Base-by-base conservation (phyloP, 805 yeast species). In the Nadsonia fulvescens region DNA sequence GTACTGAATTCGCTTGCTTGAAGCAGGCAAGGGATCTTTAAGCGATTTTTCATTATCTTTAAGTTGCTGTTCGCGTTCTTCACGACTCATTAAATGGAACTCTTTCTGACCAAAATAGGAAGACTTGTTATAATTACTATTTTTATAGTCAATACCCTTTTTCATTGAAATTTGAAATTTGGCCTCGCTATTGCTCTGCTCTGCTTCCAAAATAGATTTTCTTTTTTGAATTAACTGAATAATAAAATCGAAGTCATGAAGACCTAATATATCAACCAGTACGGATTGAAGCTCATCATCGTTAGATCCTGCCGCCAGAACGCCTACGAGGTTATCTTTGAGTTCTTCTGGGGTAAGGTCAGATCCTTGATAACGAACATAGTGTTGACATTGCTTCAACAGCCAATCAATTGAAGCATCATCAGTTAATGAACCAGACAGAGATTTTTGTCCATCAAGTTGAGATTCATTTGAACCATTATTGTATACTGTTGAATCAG, bases 201-300 rank as follows among this genome's bases (percentile, higher is more conserved):
- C 42, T 0, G 39, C 39, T 37, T 58, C 15, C 16, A 28, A 20
- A 17, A 32, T 15, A 38, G 28, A 18, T 13, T 24, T 5, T 26
- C 32, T 19, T 36, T 33, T 19, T 64, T 61, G 62, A 4, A 79
- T 46, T 8, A 81, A 49, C 23, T 58, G 62, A 1, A 81, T 61
- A 6, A 83, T 76, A 25, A 83, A 49, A 28, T 81, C 94, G 33
- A 89, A 62, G 42, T 79, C 76, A 14, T 81, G 93, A 38, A 70
- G 75, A 0, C 98, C 98, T 1, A 89, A 47, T 5, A 78, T 56
- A 44, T 82, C 94, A 32, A 79, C 69, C 21, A 89, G 50, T 5
- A 66, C 53, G 5, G 77, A 68, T 41, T 83, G 93, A 8, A 77
- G 40, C 19, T 64, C 69, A 18, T 66, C 75, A 21, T 69, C 73